phyloP scores from a whole-genome alignment of 176 grass and related monocot species.

The Rhipidocladum racemiflorum region DNA sequence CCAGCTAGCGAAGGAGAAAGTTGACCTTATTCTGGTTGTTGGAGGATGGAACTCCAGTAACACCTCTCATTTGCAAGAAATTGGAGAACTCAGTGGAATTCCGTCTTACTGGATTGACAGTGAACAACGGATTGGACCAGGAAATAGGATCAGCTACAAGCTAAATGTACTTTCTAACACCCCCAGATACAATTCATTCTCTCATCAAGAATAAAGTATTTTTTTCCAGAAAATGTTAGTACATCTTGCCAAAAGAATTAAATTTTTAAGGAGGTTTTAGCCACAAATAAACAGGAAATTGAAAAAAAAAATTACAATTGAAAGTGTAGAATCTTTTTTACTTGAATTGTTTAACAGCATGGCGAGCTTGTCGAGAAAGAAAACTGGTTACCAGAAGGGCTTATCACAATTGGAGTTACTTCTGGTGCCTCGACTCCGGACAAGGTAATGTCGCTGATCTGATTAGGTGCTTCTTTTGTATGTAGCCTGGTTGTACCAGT shows the following conservation, averaged over 20 bases:
- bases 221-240: background rate
- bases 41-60: slow-evolving; percentile 99
- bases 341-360: slow-evolving; percentile 54
- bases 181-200: background rate
- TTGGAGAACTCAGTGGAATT: slow-evolving; percentile 75
- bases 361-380: slow-evolving; percentile 87
- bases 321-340: background rate
- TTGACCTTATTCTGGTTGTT: slow-evolving; percentile 92
- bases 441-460: slow-evolving; percentile 49
- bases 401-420: slow-evolving; percentile 79
- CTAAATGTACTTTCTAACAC: slow-evolving; percentile 68
- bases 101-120: slow-evolving; percentile 97
- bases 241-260: background rate
- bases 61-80: slow-evolving; percentile 98
- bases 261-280: background rate
- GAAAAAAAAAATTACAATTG: background rate
- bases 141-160: slow-evolving; percentile 92
- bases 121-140: slow-evolving; percentile 85
- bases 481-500: background rate
- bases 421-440: slow-evolving; percentile 94
- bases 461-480: background rate
- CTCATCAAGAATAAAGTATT: background rate
- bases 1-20: slow-evolving; percentile 84
- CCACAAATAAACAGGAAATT: background rate
- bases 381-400: slow-evolving; percentile 82